Percentiles rank a stretch among this genome's conserved stretches.
Conservation (phyloP, 2,329 filamentous ascomycete genomes). For the Simplicillium sp. region DNA sequence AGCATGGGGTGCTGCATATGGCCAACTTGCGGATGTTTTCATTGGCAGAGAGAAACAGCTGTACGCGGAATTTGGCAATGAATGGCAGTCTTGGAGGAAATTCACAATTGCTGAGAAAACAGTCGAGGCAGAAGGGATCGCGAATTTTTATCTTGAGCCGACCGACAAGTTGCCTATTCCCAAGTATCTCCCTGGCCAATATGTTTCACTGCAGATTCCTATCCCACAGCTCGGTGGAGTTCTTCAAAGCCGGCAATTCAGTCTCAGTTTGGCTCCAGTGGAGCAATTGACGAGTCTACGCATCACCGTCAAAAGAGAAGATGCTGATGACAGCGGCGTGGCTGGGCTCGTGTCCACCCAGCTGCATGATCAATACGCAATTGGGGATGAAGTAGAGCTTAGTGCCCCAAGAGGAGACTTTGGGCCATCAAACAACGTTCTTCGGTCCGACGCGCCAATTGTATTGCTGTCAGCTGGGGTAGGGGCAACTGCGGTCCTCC, state of each 20-base stretch:
- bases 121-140: slow-evolving; percentile 49
- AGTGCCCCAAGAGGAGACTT: too few relatives aligned
- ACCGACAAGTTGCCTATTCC: slow-evolving; percentile 47
- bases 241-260: slow-evolving; percentile 66
- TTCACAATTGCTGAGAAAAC: slow-evolving; percentile 52
- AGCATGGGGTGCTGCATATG: slow-evolving; percentile 66
- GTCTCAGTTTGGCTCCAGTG: slow-evolving; percentile 36
- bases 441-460: too few relatives aligned
- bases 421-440: too few relatives aligned
- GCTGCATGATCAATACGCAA: too few relatives aligned
- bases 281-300: too few relatives aligned
- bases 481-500: too few relatives aligned
- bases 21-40: slow-evolving; percentile 60
- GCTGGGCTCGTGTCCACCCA: too few relatives aligned
- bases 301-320: too few relatives aligned
- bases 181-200: slow-evolving; percentile 60
- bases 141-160: slow-evolving; percentile 62
- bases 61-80: slow-evolving; percentile 37
- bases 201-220: slow-evolving; percentile 55
- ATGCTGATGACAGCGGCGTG: too few relatives aligned
- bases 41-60: slow-evolving; percentile 54
- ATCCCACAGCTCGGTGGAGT: slow-evolving; percentile 51
- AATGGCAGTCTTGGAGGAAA: slow-evolving; percentile 38
- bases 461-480: too few relatives aligned
- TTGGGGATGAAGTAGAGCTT: too few relatives aligned